phyloP scores from a whole-genome alignment of 169 alveolate species.

The Cytauxzoon felis region DNA sequence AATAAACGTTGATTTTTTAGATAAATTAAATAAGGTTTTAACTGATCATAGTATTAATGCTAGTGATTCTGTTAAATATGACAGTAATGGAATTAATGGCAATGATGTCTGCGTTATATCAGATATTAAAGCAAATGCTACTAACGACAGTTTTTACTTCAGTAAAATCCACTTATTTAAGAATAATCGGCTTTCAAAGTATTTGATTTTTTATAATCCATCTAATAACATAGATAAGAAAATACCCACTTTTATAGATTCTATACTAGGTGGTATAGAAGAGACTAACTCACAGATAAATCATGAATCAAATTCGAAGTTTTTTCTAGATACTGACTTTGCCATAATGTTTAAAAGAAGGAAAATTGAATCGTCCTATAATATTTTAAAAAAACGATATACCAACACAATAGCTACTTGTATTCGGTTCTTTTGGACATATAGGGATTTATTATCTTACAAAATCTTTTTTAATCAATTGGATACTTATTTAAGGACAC shows the following conservation, averaged over 20 bases:
- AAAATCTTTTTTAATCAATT: conserved; percentile 11
- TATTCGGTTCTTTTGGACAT: conserved; percentile 5
- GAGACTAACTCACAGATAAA: too few relatives aligned
- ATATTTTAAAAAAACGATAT: conserved; percentile 1
- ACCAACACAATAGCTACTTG: neutral
- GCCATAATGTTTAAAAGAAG: neutral
- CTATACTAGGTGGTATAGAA: too few relatives aligned
- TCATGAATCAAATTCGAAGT: too few relatives aligned
- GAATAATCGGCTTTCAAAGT: too few relatives aligned
- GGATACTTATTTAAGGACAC: neutral
- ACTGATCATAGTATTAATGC: neutral
- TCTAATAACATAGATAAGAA: too few relatives aligned
- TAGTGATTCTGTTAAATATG: too few relatives aligned
- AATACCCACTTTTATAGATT: too few relatives aligned
- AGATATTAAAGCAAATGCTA: neutral
- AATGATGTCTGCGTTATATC: neutral
- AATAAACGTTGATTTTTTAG: neutral
- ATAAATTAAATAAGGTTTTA: neutral
- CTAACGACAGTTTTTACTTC: too few relatives aligned
- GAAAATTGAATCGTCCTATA: neutral
- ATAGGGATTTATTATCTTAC: conserved; percentile 15
- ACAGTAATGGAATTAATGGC: neutral
- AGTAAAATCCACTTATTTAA: too few relatives aligned
- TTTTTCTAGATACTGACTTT: too few relatives aligned
- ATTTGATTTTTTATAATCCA: too few relatives aligned